These are phyloP conservation scores for Trametes polyzona DNA, from an alignment of 1,284 basidiomycete species.

Conservation along the genomic window DNA sequence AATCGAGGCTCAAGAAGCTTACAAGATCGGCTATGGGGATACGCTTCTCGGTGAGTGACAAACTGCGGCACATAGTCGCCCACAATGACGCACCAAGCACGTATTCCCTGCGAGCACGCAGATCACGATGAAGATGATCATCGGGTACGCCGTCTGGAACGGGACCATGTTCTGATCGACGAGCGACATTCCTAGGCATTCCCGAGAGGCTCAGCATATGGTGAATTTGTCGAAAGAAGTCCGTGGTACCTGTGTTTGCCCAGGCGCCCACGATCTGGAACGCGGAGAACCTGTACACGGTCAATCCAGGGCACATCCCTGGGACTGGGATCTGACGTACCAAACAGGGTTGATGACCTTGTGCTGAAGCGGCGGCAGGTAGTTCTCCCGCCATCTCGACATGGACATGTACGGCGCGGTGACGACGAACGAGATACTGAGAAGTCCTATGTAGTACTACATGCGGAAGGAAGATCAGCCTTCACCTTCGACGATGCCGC, in stretches of 20 bases:
- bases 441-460: constrained; percentile 54
- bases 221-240: constrained; percentile 27
- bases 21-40: constrained; percentile 17
- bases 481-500: background rate
- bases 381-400: constrained; percentile 36
- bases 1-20: background rate
- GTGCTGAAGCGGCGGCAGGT: constrained; percentile 37
- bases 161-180: constrained; percentile 63
- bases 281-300: constrained; percentile 50
- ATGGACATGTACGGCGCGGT: constrained; percentile 55
- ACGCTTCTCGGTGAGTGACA: background rate
- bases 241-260: constrained; percentile 64
- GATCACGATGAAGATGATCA: constrained; percentile 50
- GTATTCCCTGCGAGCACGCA: constrained; percentile 70
- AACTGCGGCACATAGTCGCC: constrained; percentile 16
- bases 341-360: constrained; percentile 47
- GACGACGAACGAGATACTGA: constrained; percentile 65
- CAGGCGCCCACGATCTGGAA: constrained; percentile 67
- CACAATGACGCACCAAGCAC: constrained; percentile 49
- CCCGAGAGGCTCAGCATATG: background rate
- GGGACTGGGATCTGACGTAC: constrained; percentile 26
- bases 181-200: constrained; percentile 54
- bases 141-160: constrained; percentile 60
- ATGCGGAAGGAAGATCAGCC: no score
- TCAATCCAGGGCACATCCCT: background rate